Evolutionary conservation across 2,329 filamentous ascomycete genomes (phyloP).

Genomic region (Colletotrichum navitas): DNA sequence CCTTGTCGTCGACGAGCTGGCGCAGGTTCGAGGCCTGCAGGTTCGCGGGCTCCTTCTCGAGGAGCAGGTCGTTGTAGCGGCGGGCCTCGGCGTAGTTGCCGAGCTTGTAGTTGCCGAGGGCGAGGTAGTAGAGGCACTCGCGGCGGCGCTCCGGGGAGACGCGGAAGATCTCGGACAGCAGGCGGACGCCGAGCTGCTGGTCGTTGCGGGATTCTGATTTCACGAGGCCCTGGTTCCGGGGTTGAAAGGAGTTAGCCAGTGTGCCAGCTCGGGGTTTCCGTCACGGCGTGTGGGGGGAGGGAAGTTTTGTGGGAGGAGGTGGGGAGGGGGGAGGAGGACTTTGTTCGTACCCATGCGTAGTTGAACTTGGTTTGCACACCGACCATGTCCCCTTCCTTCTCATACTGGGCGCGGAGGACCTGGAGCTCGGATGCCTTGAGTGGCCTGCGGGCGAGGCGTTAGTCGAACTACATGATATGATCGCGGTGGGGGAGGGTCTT

Average conservation of each 20-base stretch:
- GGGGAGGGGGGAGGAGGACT: background rate
- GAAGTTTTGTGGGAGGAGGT: background rate
- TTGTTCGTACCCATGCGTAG: constrained; percentile 89
- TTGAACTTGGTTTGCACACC: constrained; percentile 99
- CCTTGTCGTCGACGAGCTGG: constrained; percentile 93
- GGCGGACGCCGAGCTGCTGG: constrained; percentile 92
- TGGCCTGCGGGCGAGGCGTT: constrained; percentile 67
- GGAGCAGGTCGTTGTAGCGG: constrained; percentile 91
- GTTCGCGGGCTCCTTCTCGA: constrained; percentile 93
- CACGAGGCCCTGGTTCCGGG: constrained; percentile 80
- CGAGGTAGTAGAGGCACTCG: constrained; percentile 98
- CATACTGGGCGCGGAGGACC: constrained; percentile 92
- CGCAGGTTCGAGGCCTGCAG: constrained; percentile 90
- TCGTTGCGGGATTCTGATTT: constrained; percentile 88
- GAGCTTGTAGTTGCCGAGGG: constrained; percentile 96
- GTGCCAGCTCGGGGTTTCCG: background rate
- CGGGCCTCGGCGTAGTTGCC: constrained; percentile 97
- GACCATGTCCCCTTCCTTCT: constrained; percentile 97
- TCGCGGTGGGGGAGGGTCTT: background rate
- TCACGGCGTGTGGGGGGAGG: background rate
- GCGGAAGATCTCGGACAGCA: constrained; percentile 97
- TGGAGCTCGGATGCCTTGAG: constrained; percentile 92
- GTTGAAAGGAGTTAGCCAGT: background rate
- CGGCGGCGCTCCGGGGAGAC: constrained; percentile 90
- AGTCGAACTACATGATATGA: constrained; percentile 1